Evolutionary conservation across 2,329 filamentous ascomycete species (phyloP), one percentile per base, ranked within the genome.

Genomic region (Juglanconis sp.): DNA sequence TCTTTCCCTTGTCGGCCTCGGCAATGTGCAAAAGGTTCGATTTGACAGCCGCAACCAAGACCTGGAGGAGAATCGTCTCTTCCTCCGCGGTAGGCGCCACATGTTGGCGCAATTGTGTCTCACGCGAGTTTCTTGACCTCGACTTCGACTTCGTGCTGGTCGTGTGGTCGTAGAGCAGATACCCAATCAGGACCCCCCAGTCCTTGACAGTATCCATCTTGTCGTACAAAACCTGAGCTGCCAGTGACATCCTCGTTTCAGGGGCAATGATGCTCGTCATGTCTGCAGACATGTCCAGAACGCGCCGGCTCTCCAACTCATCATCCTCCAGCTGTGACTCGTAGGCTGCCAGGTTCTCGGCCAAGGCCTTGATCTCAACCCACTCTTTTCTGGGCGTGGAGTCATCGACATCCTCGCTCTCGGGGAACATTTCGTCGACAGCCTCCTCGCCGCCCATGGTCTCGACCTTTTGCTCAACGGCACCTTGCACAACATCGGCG

Each of bases 91-190:
- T 81, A 5, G 94, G 87, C 47, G 89, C 90, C 66, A 91, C 89
- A 34, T 88, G 84, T 63, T 84, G 83, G 68, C 89, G 91, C 54
- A 96, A 83, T 32, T 83, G 80, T 17, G 78, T 78, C 54, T 90
- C 84, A 1, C 85, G 76, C 11, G 71, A 71, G 50, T 59, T 65
- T 63, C 66, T 70, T 5, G 69, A 63, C 51, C 64, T 70, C 10
- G 67, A 66, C 64, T 76, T 83, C 13, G 81, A 76, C 59, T 72
- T 85, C 71, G 69, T 76, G 70, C 83, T 86, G 1, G 81, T 82
- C 0, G 92, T 95, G 73, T 98, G 93, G 68, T 99, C 95, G 71
- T 91, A 96, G 2, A 99, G 80, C 6, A 99, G 82, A 72, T 97
- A 99, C 15, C 92, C 92, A 32, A 92, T 89, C 59, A 99, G 76